Percentiles rank a stretch among this genome's conserved stretches.
phyloP scores from a whole-genome alignment of 441 rosid species.

The Erodium texanum region DNA sequence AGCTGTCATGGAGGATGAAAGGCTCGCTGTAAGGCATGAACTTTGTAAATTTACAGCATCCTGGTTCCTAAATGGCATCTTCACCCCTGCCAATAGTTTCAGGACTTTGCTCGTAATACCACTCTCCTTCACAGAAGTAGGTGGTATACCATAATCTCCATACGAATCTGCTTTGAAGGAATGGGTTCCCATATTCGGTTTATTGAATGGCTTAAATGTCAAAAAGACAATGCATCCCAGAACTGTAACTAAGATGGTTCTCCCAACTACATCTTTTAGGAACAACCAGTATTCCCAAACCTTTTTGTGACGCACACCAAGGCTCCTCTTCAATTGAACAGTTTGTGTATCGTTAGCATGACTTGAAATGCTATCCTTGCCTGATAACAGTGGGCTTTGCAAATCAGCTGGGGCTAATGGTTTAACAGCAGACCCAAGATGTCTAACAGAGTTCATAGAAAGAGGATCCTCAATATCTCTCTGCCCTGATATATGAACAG shows the following conservation, averaged over 20 bases:
- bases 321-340: slow-evolving; percentile 49
- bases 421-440: slow-evolving; percentile 62
- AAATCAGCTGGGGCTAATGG: slow-evolving; percentile 56
- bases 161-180: slow-evolving; percentile 29
- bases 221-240: slow-evolving; percentile 48
- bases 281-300: slow-evolving; percentile 47
- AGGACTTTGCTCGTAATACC: slow-evolving; percentile 34
- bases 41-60: slow-evolving; percentile 28
- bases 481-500: slow-evolving; percentile 32
- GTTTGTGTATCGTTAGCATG: slow-evolving; percentile 37
- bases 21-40: slow-evolving; percentile 33
- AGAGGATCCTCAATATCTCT: slow-evolving; percentile 37
- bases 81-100: slow-evolving; percentile 39
- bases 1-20: slow-evolving; percentile 30
- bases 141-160: slow-evolving; percentile 24
- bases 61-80: slow-evolving; percentile 30
- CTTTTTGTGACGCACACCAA: slow-evolving; percentile 36
- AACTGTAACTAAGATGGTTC: slow-evolving; percentile 39
- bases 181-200: slow-evolving; percentile 26
- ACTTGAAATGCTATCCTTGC: slow-evolving; percentile 37
- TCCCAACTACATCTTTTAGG: slow-evolving; percentile 31
- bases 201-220: slow-evolving; percentile 34
- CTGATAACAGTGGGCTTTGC: slow-evolving; percentile 36
- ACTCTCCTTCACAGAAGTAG: slow-evolving; percentile 30
- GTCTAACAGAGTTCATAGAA: slow-evolving; percentile 41